These are phyloP conservation scores for Aspergillus neotritici DNA, from an alignment of 2,329 filamentous ascomycete species.

Conservation along the genomic window DNA sequence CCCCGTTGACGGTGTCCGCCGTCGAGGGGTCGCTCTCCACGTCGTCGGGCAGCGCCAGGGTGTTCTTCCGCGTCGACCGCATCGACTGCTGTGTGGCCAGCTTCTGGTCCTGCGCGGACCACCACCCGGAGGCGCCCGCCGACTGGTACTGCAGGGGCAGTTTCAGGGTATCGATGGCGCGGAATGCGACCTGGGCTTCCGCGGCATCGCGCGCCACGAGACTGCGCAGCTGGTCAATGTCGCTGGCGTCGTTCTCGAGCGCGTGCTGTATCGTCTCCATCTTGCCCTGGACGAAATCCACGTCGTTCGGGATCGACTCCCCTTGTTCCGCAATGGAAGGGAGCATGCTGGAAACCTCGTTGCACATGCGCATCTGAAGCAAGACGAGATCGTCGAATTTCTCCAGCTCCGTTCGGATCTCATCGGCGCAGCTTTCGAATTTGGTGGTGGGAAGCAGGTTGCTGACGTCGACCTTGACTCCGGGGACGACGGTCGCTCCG, in stretches of 20 bases:
- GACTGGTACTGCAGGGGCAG: constrained; percentile 61
- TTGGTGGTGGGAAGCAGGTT: constrained; percentile 82
- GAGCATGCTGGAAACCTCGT: constrained; percentile 68
- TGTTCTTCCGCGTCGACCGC: constrained; percentile 39
- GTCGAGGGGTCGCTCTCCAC: constrained; percentile 36
- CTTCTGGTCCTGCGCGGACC: constrained; percentile 36
- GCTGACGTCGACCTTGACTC: constrained; percentile 70
- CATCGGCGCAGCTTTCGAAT: constrained; percentile 81
- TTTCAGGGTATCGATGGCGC: constrained; percentile 67
- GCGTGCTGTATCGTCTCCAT: constrained; percentile 59
- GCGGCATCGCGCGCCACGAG: constrained; percentile 61
- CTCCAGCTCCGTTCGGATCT: constrained; percentile 72
- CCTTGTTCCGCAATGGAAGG: constrained; percentile 59
- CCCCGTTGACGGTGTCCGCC: constrained; percentile 44
- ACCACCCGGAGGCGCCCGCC: constrained; percentile 35
- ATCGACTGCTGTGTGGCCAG: constrained; percentile 34
- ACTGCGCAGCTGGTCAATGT: constrained; percentile 53
- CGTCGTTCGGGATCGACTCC: constrained; percentile 59
- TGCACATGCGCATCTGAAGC: constrained; percentile 66
- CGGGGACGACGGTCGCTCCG: constrained; percentile 48
- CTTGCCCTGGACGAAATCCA: constrained; percentile 57
- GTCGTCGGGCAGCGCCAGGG: constrained; percentile 44
- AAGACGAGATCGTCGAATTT: constrained; percentile 74
- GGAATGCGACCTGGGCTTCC: constrained; percentile 66
- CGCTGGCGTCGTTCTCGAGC: constrained; percentile 57